Evolutionary conservation across 1,139 yeast genomes (phyloP).

Genomic region (Saccharomyces hybrid): DNA sequence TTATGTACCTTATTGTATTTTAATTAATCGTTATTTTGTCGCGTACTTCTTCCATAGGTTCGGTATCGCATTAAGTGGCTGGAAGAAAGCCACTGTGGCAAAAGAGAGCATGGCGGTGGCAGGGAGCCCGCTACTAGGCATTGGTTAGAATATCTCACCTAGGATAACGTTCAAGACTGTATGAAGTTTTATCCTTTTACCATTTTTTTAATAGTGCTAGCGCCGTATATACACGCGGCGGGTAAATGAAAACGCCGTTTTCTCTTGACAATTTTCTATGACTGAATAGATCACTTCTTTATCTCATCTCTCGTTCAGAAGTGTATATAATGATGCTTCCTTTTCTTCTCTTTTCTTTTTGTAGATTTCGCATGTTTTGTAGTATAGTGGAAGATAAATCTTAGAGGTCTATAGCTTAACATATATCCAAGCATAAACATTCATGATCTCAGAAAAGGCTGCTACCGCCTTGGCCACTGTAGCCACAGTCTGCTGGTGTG

Average conservation of each 20-base stretch:
- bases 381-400: background rate
- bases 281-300: background rate
- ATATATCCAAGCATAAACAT: background rate
- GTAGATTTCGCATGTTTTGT: background rate
- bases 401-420: background rate
- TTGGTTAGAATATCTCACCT: background rate
- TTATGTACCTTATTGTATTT: background rate
- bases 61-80: background rate
- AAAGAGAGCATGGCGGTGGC: background rate
- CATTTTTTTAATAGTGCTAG: background rate
- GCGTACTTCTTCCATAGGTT: background rate
- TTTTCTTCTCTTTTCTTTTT: background rate
- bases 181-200: background rate
- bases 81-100: too few species aligned
- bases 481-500: constrained; percentile 87
- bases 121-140: background rate
- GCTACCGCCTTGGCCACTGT: constrained; percentile 79
- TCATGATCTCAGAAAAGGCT: constrained; percentile 35
- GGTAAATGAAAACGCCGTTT: background rate
- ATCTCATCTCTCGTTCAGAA: background rate
- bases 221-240: background rate
- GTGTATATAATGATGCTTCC: background rate
- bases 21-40: background rate
- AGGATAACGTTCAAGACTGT: background rate
- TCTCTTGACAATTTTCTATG: background rate